These are phyloP conservation scores for Cyclocybe aegerita DNA, from an alignment of 768 basidiomycete species.

Conservation along the genomic window DNA sequence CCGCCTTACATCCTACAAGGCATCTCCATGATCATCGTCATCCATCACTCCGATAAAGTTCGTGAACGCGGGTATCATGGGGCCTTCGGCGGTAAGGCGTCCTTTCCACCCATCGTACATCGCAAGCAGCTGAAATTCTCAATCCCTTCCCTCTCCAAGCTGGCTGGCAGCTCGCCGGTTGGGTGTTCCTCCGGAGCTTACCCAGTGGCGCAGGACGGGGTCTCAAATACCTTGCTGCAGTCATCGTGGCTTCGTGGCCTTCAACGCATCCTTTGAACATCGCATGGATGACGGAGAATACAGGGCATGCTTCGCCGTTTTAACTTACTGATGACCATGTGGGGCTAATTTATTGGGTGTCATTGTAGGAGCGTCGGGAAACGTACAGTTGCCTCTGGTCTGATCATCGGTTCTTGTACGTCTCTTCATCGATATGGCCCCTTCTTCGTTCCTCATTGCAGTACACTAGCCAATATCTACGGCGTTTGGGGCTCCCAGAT, in stretches of 20 bases:
- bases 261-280: slow-evolving; percentile 38
- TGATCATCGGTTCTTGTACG: slow-evolving; percentile 33
- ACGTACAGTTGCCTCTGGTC: slow-evolving; percentile 33
- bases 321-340: no score
- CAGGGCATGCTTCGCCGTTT: slow-evolving; percentile 19
- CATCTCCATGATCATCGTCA: slow-evolving; percentile 29
- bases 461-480: slow-evolving; percentile 24
- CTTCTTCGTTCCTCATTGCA: background rate
- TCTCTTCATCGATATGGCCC: background rate
- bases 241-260: slow-evolving; percentile 36
- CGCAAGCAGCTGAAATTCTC: background rate
- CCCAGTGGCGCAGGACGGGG: slow-evolving; percentile 25
- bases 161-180: slow-evolving; percentile 36
- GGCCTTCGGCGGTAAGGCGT: slow-evolving; percentile 30
- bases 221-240: slow-evolving; percentile 33
- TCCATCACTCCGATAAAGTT: slow-evolving; percentile 31
- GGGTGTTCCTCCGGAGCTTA: slow-evolving; percentile 34
- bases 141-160: slow-evolving; percentile 16
- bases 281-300: slow-evolving; percentile 41
- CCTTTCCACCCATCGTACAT: background rate
- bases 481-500: slow-evolving; percentile 35
- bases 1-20: slow-evolving; percentile 36
- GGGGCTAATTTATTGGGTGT: background rate
- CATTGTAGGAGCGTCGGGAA: slow-evolving; percentile 28
- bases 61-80: slow-evolving; percentile 35